Evolutionary conservation across 257 asterid genomes (phyloP).

Genomic region (Thymus quinquecostatus): DNA sequence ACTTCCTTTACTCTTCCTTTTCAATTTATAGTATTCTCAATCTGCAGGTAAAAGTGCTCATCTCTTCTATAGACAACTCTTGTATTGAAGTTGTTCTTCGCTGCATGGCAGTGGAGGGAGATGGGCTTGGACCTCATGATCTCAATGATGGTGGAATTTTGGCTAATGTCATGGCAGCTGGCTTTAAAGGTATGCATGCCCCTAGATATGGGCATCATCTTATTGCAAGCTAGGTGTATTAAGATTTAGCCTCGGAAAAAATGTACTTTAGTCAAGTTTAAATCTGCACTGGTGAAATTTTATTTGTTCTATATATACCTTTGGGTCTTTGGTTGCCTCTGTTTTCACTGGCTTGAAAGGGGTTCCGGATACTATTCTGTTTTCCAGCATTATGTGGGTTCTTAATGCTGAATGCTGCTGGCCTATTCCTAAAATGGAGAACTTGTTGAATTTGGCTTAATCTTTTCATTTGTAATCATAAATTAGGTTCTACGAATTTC

Average conservation of each 20-base stretch:
- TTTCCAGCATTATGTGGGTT: background rate
- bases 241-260: conserved; percentile 5
- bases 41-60: conserved; percentile 68
- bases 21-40: conserved; percentile 25
- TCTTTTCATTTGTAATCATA: conserved; percentile 7
- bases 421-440: conserved; percentile 17
- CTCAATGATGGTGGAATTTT: conserved; percentile 91
- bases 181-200: conserved; percentile 76
- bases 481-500: conserved; percentile 7
- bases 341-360: conserved; percentile 16
- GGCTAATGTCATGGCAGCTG: conserved; percentile 77
- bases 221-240: conserved; percentile 7
- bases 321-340: conserved; percentile 10
- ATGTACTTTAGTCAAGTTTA: background rate
- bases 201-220: conserved; percentile 18
- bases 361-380: background rate
- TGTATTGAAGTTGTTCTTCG: conserved; percentile 86
- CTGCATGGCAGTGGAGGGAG: conserved; percentile 84
- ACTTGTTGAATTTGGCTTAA: background rate
- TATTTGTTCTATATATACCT: background rate
- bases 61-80: conserved; percentile 58
- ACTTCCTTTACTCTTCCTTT: background rate
- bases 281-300: background rate
- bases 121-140: conserved; percentile 85
- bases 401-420: background rate